phyloP scores from a whole-genome alignment of 2,329 filamentous ascomycete genomes.

The Claviceps paspali region DNA sequence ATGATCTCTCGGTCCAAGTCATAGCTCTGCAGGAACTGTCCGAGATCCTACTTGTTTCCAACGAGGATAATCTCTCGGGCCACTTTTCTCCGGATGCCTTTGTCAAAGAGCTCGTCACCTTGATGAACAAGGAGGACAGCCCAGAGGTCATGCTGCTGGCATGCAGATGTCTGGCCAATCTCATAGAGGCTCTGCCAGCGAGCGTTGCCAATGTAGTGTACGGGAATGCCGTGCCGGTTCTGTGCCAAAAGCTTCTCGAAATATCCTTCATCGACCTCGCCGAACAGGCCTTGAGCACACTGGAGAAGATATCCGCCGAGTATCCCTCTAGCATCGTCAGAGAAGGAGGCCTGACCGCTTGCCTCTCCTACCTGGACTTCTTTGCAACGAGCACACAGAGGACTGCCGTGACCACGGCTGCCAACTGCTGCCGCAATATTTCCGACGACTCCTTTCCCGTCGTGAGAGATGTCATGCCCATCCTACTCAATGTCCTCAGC shows the following conservation, averaged over 20 bases:
- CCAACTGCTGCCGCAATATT: conserved; percentile 95
- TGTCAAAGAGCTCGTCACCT: conserved; percentile 77
- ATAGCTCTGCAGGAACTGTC: conserved; percentile 88
- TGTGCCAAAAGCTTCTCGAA: conserved; percentile 89
- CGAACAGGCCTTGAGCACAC: conserved; percentile 87
- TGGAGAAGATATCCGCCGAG: conserved; percentile 95
- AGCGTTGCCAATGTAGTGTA: conserved; percentile 94
- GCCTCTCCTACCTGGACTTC: conserved; percentile 89
- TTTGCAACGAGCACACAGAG: conserved; percentile 94
- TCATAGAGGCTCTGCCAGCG: conserved; percentile 92
- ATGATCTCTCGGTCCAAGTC: conserved; percentile 78
- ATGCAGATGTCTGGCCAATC: conserved; percentile 85
- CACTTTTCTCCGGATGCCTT: conserved; percentile 91
- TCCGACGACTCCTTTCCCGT: conserved; percentile 85
- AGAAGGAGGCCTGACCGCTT: conserved; percentile 90
- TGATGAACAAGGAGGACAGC: conserved; percentile 94
- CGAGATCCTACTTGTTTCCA: conserved; percentile 84
- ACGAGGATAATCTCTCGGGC: conserved; percentile 88
- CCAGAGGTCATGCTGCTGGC: conserved; percentile 95
- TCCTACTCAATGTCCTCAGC: conserved; percentile 71
- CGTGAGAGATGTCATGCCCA: conserved; percentile 92
- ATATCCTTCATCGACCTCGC: conserved; percentile 96
- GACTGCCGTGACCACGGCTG: conserved; percentile 90
- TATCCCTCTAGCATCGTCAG: conserved; percentile 91
- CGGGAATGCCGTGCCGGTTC: conserved; percentile 83